Percentiles rank a stretch among this genome's conserved stretches.
phyloP scores from a whole-genome alignment of 1,139 yeast genomes.

The Sugiyamaella castrensis region DNA sequence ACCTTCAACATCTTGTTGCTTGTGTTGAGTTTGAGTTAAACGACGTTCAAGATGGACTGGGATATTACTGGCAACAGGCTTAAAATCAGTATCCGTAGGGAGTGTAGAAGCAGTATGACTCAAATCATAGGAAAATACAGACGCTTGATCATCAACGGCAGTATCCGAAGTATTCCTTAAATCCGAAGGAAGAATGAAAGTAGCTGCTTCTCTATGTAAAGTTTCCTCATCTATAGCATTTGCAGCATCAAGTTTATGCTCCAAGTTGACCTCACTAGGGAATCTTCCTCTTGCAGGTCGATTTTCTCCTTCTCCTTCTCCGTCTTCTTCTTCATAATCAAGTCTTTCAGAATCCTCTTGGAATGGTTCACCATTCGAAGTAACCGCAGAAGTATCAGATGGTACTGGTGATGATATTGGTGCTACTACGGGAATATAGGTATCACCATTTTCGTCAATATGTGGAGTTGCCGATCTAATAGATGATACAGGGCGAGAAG shows the following conservation, averaged over 20 bases:
- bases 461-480: conserved; percentile 9
- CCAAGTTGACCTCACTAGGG: conserved; percentile 32
- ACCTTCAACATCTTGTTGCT: conserved; percentile 31
- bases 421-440: conserved; percentile 17
- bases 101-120: conserved; percentile 36
- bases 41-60: conserved; percentile 38
- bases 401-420: conserved; percentile 28
- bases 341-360: conserved; percentile 14
- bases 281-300: conserved; percentile 28
- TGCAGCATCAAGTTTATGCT: conserved; percentile 22
- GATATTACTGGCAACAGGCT: conserved; percentile 35
- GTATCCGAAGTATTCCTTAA: conserved; percentile 12
- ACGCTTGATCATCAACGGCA: conserved; percentile 25
- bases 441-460: conserved; percentile 16
- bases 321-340: conserved; percentile 9
- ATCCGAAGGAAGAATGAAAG: conserved; percentile 23
- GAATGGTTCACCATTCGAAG: conserved; percentile 34
- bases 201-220: conserved; percentile 22
- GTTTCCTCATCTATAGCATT: conserved; percentile 22
- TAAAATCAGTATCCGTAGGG: conserved; percentile 34
- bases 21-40: conserved; percentile 38
- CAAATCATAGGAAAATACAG: conserved; percentile 39
- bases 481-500: not conserved
- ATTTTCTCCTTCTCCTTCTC: conserved; percentile 14
- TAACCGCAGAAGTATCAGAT: conserved; percentile 33